Evolutionary conservation across 352 stramenopile species (phyloP).

Genomic region (Globisporangium abappressorium): DNA sequence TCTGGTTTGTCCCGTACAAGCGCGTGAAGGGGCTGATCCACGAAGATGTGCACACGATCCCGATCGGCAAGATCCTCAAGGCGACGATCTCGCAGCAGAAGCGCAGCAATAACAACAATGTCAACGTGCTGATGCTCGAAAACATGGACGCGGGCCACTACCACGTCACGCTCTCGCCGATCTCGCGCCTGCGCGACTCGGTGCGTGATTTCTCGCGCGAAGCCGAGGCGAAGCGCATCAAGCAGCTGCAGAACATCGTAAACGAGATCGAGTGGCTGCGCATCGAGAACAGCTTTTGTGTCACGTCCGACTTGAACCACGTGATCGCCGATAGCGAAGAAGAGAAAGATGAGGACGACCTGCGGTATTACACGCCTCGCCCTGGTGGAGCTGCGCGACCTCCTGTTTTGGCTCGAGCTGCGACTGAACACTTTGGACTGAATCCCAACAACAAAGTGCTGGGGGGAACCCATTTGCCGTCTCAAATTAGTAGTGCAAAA

Average conservation of each 20-base stretch:
- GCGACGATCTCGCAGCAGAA: conserved; percentile 78
- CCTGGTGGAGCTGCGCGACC: conserved; percentile 27
- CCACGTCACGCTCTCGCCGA: conserved; percentile 80
- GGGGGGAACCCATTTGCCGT: not conserved
- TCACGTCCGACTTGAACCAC: conserved; percentile 72
- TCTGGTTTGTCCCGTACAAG: conserved; percentile 84
- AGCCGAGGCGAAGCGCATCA: conserved; percentile 75
- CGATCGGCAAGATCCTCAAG: conserved; percentile 75
- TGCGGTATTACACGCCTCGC: conserved; percentile 62
- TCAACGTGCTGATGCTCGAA: conserved; percentile 74
- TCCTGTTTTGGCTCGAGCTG: conserved; percentile 22
- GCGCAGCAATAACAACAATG: conserved; percentile 73
- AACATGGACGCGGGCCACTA: conserved; percentile 88
- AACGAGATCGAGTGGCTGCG: conserved; percentile 82
- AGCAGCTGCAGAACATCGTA: conserved; percentile 76
- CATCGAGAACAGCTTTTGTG: conserved; percentile 83
- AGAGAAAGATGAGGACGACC: conserved; percentile 54
- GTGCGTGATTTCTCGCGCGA: conserved; percentile 69
- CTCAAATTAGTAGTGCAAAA: not conserved
- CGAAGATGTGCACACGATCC: conserved; percentile 83
- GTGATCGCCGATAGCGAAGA: conserved; percentile 44
- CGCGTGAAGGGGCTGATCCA: conserved; percentile 69
- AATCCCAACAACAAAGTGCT: conserved; percentile 5
- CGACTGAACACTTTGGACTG: conserved; percentile 30
- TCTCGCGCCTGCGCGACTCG: conserved; percentile 64